phyloP scores from a whole-genome alignment of 176 grass and related monocot genomes.

The Avena sativa region DNA sequence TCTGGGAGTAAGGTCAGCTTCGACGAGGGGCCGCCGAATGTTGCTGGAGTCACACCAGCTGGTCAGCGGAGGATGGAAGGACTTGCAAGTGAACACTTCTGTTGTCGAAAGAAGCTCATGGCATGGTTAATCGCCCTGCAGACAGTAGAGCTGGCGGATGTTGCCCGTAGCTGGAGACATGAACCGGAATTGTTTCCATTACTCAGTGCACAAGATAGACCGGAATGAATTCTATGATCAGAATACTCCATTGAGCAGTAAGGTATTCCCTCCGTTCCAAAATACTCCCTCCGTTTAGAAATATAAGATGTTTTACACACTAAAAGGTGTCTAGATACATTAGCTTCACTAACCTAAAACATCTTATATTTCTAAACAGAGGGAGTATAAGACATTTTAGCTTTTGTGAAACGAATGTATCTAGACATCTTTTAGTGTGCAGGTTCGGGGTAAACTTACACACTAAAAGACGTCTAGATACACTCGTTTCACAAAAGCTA shows the following conservation, averaged over 20 bases:
- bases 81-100: constrained; percentile 1
- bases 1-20: constrained; percentile 51
- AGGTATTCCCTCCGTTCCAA: too few relatives aligned
- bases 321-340: too few relatives aligned
- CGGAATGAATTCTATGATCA: not conserved
- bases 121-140: constrained; percentile 75
- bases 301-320: too few relatives aligned
- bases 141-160: constrained; percentile 96
- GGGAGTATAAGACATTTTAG: too few relatives aligned
- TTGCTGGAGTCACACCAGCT: constrained; percentile 26
- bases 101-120: not conserved
- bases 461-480: too few relatives aligned
- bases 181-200: constrained; percentile 31
- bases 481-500: too few relatives aligned
- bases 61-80: constrained; percentile 32
- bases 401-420: too few relatives aligned
- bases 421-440: too few relatives aligned
- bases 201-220: constrained; percentile 6
- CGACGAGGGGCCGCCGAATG: constrained; percentile 35
- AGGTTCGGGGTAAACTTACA: too few relatives aligned
- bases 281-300: too few relatives aligned
- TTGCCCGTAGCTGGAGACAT: constrained; percentile 82
- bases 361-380: too few relatives aligned
- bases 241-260: not conserved
- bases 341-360: too few relatives aligned